Evolutionary conservation across 495 filamentous ascomycete species (phyloP).

Genomic region (Penicillium steckii): DNA sequence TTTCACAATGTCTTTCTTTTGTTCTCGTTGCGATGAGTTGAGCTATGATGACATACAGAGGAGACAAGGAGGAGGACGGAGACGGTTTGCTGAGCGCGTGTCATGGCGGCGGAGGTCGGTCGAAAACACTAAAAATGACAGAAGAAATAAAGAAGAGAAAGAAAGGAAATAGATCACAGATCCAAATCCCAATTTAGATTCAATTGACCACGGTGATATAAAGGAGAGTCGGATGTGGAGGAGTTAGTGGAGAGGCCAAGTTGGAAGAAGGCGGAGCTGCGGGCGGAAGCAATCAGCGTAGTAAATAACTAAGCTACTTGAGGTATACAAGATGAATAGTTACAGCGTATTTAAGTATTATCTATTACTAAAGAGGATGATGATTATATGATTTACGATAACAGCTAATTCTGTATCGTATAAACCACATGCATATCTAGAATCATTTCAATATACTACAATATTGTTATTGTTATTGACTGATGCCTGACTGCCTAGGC

Average conservation of each 20-base stretch:
- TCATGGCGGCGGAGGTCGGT: constrained; percentile 65
- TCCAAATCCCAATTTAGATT: neutral
- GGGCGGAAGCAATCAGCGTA: neutral
- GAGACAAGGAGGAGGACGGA: constrained; percentile 81
- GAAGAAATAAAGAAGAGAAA: constrained; percentile 7
- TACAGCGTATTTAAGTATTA: too few relatives aligned
- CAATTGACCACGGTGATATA: constrained; percentile 16
- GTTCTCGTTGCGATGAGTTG: neutral
- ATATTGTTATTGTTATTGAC: too few relatives aligned
- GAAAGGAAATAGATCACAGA: constrained; percentile 1
- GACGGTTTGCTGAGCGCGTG: constrained; percentile 89
- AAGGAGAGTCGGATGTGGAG: constrained; percentile 18
- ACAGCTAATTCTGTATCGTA: too few relatives aligned
- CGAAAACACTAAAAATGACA: constrained; percentile 1
- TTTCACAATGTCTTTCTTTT: neutral
- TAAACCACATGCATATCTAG: too few relatives aligned
- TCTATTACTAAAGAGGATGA: too few relatives aligned
- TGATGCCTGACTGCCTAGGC: too few relatives aligned
- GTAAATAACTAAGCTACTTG: too few relatives aligned
- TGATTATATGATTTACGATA: neutral
- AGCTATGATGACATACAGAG: constrained; percentile 59
- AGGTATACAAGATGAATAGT: too few relatives aligned
- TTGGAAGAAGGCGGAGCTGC: constrained; percentile 10
- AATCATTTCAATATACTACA: neutral
- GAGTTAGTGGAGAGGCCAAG: constrained; percentile 14